Base-by-base conservation (phyloP, 139 green algal species). In the Astrephomene gubernaculifera region DNA sequence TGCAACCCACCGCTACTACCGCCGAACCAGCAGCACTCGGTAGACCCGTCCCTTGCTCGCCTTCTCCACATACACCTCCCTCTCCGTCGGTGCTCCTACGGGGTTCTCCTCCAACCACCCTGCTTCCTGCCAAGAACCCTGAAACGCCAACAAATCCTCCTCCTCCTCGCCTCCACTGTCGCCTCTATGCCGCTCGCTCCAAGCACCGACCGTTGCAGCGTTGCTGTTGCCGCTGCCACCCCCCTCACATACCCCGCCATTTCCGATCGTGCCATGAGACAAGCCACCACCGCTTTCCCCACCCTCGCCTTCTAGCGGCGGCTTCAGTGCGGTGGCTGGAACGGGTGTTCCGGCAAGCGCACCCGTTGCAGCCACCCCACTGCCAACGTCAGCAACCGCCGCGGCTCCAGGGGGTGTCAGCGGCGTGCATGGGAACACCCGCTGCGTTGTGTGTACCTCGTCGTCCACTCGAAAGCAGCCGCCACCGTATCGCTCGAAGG, bases 41-140 rank as follows among this genome's bases (percentile, higher is more conserved):
- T 74, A 87, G 17, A 89, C 71, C 2, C 21, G 31, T 2, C 57
- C 60, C 21, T 27, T 31, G 19, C 70, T 86, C 0, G 54, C 70
- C 70, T 68, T 69, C 61, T 71, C 57, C 41, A 86, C 44, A 44
- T 85, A 89, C 44, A 89, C 86, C 69, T 89, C 86, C 52, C 86
- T 44, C 79, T 89, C 86, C 9, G 86, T 89, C 4, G 79, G 79
- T 2, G 52, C 79, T 1, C 65, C 70, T 4, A 89, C 33, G 2
- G 86, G 86, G 45, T 87, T 87, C 31, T 35, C 29, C 3, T n/a
- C 27, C 35, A 86, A 45, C 79, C 86, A 89, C 27, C 79, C 85
- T 1, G 64, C 69, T 33, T 36, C 29, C 9, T 52, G 25, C 85
- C 85, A 89, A 1, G 33, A 25, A 2, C 65, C 65, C 29, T 31